These are phyloP conservation scores for Cadophora gregata DNA, from an alignment of 2,329 filamentous ascomycete species.

Conservation along the genomic window DNA sequence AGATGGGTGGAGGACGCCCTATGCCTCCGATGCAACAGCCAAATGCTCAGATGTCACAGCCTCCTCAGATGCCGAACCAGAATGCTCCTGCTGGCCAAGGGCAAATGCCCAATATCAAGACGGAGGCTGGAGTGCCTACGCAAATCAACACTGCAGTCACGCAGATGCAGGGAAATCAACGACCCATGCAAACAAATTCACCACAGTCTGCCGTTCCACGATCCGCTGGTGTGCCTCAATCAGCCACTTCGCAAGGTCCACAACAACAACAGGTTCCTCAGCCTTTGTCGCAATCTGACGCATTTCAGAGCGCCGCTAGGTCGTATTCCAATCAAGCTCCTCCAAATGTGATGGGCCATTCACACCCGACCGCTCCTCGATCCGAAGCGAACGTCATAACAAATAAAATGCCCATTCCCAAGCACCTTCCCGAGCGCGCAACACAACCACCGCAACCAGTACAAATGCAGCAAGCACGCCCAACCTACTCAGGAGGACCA, in stretches of 20 bases:
- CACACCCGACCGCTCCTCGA: conserved; percentile 37
- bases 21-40: conserved; percentile 30
- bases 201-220: conserved; percentile 43
- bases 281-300: conserved; percentile 43
- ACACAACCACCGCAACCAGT: conserved; percentile 77
- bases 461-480: conserved; percentile 71
- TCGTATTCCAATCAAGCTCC: conserved; percentile 43
- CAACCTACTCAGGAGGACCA: conserved; percentile 81
- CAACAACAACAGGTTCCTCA: conserved; percentile 34
- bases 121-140: conserved; percentile 36
- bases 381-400: conserved; percentile 39
- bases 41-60: conserved; percentile 33
- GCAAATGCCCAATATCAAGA: conserved; percentile 38
- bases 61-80: conserved; percentile 31
- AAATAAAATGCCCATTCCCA: conserved; percentile 55
- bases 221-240: conserved; percentile 37
- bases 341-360: conserved; percentile 43
- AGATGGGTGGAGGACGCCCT: conserved; percentile 40
- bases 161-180: conserved; percentile 36
- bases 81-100: conserved; percentile 34
- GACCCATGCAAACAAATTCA: conserved; percentile 38
- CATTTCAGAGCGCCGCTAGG: conserved; percentile 41
- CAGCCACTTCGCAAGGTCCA: conserved; percentile 32
- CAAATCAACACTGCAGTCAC: conserved; percentile 42
- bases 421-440: conserved; percentile 72